Evolutionary conservation across 2,329 filamentous ascomycete genomes (phyloP).

Genomic region (Cordyceps fumosorosea): DNA sequence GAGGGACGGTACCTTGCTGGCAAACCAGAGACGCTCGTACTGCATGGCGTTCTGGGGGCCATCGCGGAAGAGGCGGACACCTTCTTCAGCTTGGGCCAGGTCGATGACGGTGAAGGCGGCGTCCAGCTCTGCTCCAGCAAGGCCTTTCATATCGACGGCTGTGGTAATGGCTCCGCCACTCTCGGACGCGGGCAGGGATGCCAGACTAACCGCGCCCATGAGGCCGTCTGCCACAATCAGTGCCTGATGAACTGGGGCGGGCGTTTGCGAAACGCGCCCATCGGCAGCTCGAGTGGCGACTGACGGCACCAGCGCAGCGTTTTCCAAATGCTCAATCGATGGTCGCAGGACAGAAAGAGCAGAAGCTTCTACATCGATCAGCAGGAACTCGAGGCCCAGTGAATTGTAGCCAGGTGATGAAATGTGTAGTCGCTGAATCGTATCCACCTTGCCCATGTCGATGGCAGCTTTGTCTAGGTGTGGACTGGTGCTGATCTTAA

Average conservation of each 20-base stretch:
- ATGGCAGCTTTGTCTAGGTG: slow-evolving; percentile 24
- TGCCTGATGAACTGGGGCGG: slow-evolving; percentile 78
- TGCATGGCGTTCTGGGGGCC: slow-evolving; percentile 62
- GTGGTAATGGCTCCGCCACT: slow-evolving; percentile 39
- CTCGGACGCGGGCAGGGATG: slow-evolving; percentile 35
- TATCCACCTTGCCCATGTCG: slow-evolving; percentile 24
- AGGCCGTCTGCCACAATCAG: slow-evolving; percentile 70
- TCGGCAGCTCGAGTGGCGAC: slow-evolving; percentile 64
- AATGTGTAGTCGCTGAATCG: slow-evolving; percentile 53
- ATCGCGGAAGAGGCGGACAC: slow-evolving; percentile 60
- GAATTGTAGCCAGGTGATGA: slow-evolving; percentile 56
- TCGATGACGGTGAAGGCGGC: slow-evolving; percentile 55
- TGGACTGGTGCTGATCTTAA: slow-evolving; percentile 42
- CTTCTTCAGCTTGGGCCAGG: slow-evolving; percentile 52
- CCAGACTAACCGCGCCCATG: slow-evolving; percentile 53
- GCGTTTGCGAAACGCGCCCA: slow-evolving; percentile 59
- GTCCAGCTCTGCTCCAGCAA: slow-evolving; percentile 29
- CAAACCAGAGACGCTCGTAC: slow-evolving; percentile 69
- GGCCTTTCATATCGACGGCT: slow-evolving; percentile 51
- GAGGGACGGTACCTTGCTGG: slow-evolving; percentile 61
- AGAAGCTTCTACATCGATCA: slow-evolving; percentile 44
- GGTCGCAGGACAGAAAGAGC: slow-evolving; percentile 23
- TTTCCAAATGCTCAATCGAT: slow-evolving; percentile 42
- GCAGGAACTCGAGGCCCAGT: slow-evolving; percentile 57
- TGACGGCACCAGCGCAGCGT: slow-evolving; percentile 67